phyloP scores from a whole-genome alignment of 345 rosid genomes.

The Toxicodendron radicans region DNA sequence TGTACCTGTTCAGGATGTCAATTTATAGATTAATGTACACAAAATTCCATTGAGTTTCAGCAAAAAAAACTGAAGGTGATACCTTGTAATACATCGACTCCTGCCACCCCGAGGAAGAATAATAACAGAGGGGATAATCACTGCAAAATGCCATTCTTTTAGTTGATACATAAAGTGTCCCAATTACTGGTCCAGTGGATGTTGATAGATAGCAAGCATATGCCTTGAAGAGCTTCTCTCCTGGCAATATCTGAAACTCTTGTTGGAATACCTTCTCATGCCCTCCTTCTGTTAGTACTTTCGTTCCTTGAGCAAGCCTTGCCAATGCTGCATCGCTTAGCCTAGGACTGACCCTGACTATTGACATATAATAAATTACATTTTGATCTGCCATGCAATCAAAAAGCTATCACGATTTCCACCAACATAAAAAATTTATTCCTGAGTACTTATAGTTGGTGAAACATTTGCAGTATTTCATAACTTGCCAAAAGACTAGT shows the following conservation, averaged over 20 bases:
- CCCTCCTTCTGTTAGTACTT: slow-evolving; percentile 77
- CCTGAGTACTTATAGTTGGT: not conserved
- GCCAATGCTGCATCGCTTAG: slow-evolving; percentile 80
- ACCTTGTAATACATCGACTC: slow-evolving; percentile 77
- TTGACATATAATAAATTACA: slow-evolving; percentile 12
- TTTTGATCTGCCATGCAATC: slow-evolving; percentile 10
- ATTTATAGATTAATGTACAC: not conserved
- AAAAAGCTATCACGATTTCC: not conserved
- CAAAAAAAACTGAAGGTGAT: slow-evolving; percentile 1
- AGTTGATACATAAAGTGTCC: slow-evolving; percentile 69
- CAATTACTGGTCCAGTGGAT: slow-evolving; percentile 68
- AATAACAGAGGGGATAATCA: slow-evolving; percentile 53
- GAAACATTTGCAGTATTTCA: not conserved
- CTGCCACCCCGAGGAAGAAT: slow-evolving; percentile 49
- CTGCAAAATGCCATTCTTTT: slow-evolving; percentile 64
- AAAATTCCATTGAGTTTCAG: not conserved
- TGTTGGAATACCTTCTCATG: slow-evolving; percentile 65
- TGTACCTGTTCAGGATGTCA: not conserved
- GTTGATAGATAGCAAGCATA: slow-evolving; percentile 79
- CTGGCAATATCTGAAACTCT: slow-evolving; percentile 45
- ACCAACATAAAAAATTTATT: not conserved
- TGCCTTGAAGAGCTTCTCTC: slow-evolving; percentile 69
- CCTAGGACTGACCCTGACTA: slow-evolving; percentile 72
- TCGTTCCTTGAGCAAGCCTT: slow-evolving; percentile 75
- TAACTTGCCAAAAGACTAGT: not conserved